phyloP scores from a whole-genome alignment of 371 early-diverging fungal genomes.

The Rhizopus sp. region DNA sequence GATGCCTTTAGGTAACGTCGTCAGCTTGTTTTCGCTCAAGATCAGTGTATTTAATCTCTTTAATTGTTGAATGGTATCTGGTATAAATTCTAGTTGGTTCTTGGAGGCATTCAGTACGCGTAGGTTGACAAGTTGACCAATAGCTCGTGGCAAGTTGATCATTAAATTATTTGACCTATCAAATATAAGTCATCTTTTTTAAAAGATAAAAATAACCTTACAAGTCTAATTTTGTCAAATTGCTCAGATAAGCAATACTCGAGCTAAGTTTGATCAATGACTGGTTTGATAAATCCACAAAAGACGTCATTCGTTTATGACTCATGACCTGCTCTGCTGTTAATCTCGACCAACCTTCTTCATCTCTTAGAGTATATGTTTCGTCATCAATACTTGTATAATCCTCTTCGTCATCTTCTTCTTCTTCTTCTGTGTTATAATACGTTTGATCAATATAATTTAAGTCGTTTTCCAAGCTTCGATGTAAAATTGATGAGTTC shows the following conservation, averaged over 20 bases:
- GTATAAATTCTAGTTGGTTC: constrained; percentile 39
- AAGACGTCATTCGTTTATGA: constrained; percentile 18
- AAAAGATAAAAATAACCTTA: constrained; percentile 21
- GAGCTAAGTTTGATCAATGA: constrained; percentile 42
- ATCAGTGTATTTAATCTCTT: constrained; percentile 35
- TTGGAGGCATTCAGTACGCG: constrained; percentile 34
- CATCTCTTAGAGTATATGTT: constrained; percentile 15
- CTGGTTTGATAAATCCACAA: constrained; percentile 37
- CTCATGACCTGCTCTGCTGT: constrained; percentile 13
- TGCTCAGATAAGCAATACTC: constrained; percentile 38
- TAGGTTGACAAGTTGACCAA: constrained; percentile 39
- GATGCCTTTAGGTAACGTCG: constrained; percentile 64
- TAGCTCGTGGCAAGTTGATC: constrained; percentile 39
- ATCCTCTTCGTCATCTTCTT: constrained; percentile 14
- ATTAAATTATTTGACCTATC: constrained; percentile 44
- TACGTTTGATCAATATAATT: constrained; percentile 48
- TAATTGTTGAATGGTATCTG: constrained; percentile 35
- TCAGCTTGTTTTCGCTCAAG: constrained; percentile 61
- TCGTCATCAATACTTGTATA: constrained; percentile 4
- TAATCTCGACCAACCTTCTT: constrained; percentile 34
- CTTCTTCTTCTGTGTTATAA: constrained; percentile 25
- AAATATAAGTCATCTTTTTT: neutral
- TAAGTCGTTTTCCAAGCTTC: constrained; percentile 36
- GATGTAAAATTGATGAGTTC: constrained; percentile 32
- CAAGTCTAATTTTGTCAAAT: constrained; percentile 45